phyloP scores from a whole-genome alignment of 176 grass and related monocot genomes.

The Oryza punctata region DNA sequence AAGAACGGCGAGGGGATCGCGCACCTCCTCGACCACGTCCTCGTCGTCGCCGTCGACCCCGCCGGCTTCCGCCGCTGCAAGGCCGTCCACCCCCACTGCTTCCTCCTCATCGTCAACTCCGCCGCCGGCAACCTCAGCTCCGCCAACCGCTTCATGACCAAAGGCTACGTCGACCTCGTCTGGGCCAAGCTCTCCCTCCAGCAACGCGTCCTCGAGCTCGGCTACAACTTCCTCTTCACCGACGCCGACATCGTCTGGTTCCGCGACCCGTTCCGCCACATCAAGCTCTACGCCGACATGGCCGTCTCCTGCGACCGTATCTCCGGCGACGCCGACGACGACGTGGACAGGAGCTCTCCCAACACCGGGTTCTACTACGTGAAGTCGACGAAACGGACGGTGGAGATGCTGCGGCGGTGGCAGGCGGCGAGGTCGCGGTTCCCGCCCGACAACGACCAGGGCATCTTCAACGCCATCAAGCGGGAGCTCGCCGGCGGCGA shows the following conservation, averaged over 20 bases:
- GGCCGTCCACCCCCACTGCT: slow-evolving; percentile 54
- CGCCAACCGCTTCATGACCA: slow-evolving; percentile 35
- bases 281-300: slow-evolving; percentile 38
- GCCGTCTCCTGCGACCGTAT: slow-evolving; percentile 49
- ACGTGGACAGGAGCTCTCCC: slow-evolving; percentile 29
- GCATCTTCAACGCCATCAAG: slow-evolving; percentile 25
- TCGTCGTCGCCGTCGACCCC: slow-evolving; percentile 52
- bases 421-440: slow-evolving; percentile 39
- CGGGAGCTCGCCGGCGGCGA: neutral
- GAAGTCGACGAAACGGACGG: slow-evolving; percentile 27
- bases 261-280: slow-evolving; percentile 55
- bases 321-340: slow-evolving; percentile 33
- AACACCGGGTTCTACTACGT: slow-evolving; percentile 62
- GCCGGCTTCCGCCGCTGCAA: slow-evolving; percentile 38
- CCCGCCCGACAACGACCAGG: slow-evolving; percentile 48
- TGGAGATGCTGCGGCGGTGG: slow-evolving; percentile 51
- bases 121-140: slow-evolving; percentile 5
- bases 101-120: slow-evolving; percentile 10
- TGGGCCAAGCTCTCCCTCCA: slow-evolving; percentile 45
- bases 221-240: slow-evolving; percentile 58
- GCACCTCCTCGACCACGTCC: slow-evolving; percentile 18
- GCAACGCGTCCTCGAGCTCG: slow-evolving; percentile 45
- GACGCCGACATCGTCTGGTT: slow-evolving; percentile 48
- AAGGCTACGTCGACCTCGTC: slow-evolving; percentile 46
- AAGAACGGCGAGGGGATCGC: slow-evolving; percentile 40